Conservation (phyloP, 176 grass and related monocot genomes). For the Metroxylon sagu region DNA sequence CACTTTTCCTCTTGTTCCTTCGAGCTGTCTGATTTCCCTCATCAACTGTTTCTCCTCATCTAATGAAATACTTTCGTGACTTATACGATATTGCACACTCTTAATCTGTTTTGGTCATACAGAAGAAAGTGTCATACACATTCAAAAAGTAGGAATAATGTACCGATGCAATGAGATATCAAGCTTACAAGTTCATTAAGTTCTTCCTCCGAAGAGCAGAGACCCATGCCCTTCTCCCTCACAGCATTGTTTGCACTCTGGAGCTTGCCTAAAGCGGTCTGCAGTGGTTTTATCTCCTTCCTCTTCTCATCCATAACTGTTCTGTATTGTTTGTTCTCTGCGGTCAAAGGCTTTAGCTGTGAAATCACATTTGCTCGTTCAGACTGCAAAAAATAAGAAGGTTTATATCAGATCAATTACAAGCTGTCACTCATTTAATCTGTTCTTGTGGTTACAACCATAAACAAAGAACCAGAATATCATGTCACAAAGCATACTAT, state of each 20-base stretch:
- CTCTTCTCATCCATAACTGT: conserved; percentile 60
- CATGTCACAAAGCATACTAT: too few species aligned
- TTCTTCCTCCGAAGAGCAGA: conserved; percentile 90
- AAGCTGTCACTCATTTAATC: too few species aligned
- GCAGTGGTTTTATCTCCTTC: conserved; percentile 72
- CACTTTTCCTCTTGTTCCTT: conserved; percentile 81
- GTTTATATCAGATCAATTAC: neutral
- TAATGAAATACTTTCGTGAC: conserved; percentile 85
- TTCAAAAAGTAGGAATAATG: neutral
- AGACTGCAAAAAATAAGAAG: conserved; percentile 34
- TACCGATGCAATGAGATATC: conserved; percentile 4
- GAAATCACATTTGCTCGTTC: conserved; percentile 52
- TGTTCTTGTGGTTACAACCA: too few species aligned
- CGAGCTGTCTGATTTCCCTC: conserved; percentile 84
- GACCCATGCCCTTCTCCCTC: conserved; percentile 60
- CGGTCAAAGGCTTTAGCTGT: conserved; percentile 58
- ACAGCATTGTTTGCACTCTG: conserved; percentile 70
- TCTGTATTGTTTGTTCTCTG: conserved; percentile 67
- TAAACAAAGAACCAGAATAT: too few species aligned
- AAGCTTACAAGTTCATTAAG: conserved; percentile 67
- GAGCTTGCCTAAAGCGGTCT: conserved; percentile 63
- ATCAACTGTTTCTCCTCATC: conserved; percentile 78
- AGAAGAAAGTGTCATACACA: conserved; percentile 8
- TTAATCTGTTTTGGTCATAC: conserved; percentile 46
- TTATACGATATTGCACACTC: conserved; percentile 65